Evolutionary conservation across 305 asterid genomes (phyloP), one percentile per base, ranked within the genome.

Genomic region (Andrographis paniculata): DNA sequence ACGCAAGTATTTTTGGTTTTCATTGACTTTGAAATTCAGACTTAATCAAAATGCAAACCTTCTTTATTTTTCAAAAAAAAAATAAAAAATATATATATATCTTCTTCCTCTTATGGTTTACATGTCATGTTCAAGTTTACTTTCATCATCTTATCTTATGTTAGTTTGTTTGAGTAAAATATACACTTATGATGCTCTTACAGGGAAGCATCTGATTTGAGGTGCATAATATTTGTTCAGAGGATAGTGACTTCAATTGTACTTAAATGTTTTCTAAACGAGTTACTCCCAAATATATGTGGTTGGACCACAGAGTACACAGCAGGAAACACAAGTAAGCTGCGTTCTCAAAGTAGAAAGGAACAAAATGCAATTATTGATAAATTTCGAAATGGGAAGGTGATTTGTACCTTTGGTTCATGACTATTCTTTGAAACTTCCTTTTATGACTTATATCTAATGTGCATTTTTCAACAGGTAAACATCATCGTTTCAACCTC

Each of bases 161-260:
- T 27, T 27, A 4, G 9, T 27, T 27, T 27, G 4, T 27, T 27
- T n/a, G n/a, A n/a, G n/a, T n/a, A n/a, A n/a, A n/a, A n/a, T n/a
- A n/a, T 45, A 5, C 1, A 3, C 1, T 48, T 4, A 21, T 58
- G 49, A 27, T 39, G 6, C 27, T 61, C 43, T 45, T 23, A 30
- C 74, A 85, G 98, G 59, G 71, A 74, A 44, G 17, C 66, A 15
- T 77, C 60, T 63, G 80, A 80, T 46, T 58, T 89, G 75, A 78
- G 98, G 56, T 89, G 96, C 59, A 78, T 89, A 20, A 71, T 89
- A 22, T 89, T 86, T 66, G 98, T 86, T 13, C 78, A 89, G 64
- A 77, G 96, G 73, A 70, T 89, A 54, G 56, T 86, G 23, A 73
- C 94, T 3, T 94, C 98, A 1, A 57, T 82, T 45, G 96, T 70